Base-by-base conservation (phyloP, 2,329 filamentous ascomycete genomes). In the Nigrospora sphaerica region DNA sequence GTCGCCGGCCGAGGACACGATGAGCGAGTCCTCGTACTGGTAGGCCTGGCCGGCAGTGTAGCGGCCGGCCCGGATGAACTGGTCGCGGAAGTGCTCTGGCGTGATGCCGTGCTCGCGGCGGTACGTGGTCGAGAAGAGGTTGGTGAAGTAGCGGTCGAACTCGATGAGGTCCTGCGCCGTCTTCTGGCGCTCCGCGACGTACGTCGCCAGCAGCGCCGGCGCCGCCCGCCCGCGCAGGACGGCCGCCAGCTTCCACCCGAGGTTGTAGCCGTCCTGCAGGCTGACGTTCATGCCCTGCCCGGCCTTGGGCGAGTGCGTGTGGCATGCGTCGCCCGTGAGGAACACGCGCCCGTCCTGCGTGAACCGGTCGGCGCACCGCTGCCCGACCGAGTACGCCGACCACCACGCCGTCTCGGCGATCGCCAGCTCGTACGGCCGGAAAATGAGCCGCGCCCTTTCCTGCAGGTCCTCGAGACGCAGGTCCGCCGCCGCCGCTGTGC, bases 261-360 rank as follows among this genome's bases (percentile, higher is more conserved):
- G 38, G 28, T 48, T 48, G 28, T 45, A 48, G 9, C 19, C 38
- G 32, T 48, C 46, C 4, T 44, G 43, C 42, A 48, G 45, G 17
- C 42, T 45, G 2, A 85, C 78, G 52, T 87, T 87, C 81, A 86
- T 86, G 12, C 83, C 83, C 56, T 85, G 81, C 2, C 81, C 81
- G 1, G 80, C 81, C 56, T 85, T 85, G 23, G 81, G 81, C 6
- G 54, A 55, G 51, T 74, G 71, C 2, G 72, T 77, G 53, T 74
- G 72, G 53, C 78, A 82, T 3, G 81, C 80, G 54, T 85, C 81
- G 3, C 81, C 81, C 0, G 78, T 76, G 12, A 85, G 61, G 53
- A 84, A 85, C 3, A 83, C 73, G 2, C 77, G 72, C 47, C 75
- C 56, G 37, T 74, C 66, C 43, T 74, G 70, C 56, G 80, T 74